phyloP scores from a whole-genome alignment of 1,284 basidiomycete species.

The Heliocybe sulcata region DNA sequence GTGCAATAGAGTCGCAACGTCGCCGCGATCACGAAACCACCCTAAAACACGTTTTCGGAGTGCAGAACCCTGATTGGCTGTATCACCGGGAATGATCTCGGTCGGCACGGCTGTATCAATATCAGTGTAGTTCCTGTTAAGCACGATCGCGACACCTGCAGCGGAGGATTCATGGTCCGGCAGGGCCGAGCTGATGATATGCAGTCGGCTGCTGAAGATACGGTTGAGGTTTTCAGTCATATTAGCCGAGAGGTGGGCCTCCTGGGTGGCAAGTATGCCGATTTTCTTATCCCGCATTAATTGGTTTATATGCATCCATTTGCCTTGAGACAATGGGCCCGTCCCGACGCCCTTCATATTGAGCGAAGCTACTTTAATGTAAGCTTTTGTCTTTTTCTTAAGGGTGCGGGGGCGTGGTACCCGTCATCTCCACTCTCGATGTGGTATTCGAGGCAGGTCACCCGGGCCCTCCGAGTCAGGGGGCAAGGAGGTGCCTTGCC shows the following conservation, averaged over 20 bases:
- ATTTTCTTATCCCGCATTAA: slow-evolving; percentile 14
- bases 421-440: no score
- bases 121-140: slow-evolving; percentile 22
- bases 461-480: no score
- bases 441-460: no score
- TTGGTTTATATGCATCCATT: slow-evolving; percentile 9
- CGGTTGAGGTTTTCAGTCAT: slow-evolving; percentile 3
- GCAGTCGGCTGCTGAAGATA: slow-evolving; percentile 7
- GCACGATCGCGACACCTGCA: slow-evolving; percentile 25
- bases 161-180: background rate
- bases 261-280: slow-evolving; percentile 17
- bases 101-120: slow-evolving; percentile 2
- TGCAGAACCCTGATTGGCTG: no score
- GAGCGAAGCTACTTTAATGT: background rate
- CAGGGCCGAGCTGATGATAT: slow-evolving; percentile 8
- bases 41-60: no score
- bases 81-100: slow-evolving; percentile 15
- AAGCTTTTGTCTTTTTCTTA: no score
- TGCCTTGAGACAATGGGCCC: background rate
- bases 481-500: no score
- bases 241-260: slow-evolving; percentile 19
- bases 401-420: no score
- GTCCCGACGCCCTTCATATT: background rate
- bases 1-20: no score
- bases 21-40: no score